Percentiles rank a stretch among this genome's conserved stretches.
Evolutionary conservation across 2,329 filamentous ascomycete genomes (phyloP).

Genomic region (Alternaria alternata): DNA sequence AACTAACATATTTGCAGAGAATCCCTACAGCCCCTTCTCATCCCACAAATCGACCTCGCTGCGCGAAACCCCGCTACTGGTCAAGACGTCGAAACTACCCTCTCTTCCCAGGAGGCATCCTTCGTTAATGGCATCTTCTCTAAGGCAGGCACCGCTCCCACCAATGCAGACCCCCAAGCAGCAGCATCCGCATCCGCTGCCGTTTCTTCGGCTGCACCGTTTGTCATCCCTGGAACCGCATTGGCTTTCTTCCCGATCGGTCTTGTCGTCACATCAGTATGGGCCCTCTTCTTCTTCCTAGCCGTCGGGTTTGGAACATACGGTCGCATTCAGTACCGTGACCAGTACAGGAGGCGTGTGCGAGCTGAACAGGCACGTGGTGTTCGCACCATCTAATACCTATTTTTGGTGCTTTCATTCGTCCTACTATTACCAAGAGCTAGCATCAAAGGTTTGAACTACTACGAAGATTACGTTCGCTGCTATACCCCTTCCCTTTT

Average conservation of each 20-base stretch:
- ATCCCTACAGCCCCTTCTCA: constrained; percentile 68
- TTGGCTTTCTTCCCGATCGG: constrained; percentile 76
- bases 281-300: constrained; percentile 65
- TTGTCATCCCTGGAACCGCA: constrained; percentile 73
- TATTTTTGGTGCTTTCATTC: neutral
- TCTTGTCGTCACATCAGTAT: constrained; percentile 70
- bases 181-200: constrained; percentile 52
- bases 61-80: constrained; percentile 61
- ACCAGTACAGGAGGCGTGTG: constrained; percentile 66
- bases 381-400: constrained; percentile 47
- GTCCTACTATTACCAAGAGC: neutral
- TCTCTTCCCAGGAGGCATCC: constrained; percentile 73
- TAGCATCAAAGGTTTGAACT: constrained; percentile 7
- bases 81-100: constrained; percentile 65
- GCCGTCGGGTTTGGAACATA: constrained; percentile 69
- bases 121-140: constrained; percentile 78
- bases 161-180: constrained; percentile 55
- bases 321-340: constrained; percentile 71
- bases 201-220: constrained; percentile 57
- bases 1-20: constrained; percentile 54
- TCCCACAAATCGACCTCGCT: constrained; percentile 72
- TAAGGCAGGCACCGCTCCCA: constrained; percentile 59
- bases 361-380: constrained; percentile 50
- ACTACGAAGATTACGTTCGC: constrained; percentile 27
- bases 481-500: constrained; percentile 27